Percentiles rank a stretch among this genome's conserved stretches.
These are phyloP conservation scores for Psidium friedrichsthalianum DNA, from an alignment of 345 rosid species.

Conservation along the genomic window DNA sequence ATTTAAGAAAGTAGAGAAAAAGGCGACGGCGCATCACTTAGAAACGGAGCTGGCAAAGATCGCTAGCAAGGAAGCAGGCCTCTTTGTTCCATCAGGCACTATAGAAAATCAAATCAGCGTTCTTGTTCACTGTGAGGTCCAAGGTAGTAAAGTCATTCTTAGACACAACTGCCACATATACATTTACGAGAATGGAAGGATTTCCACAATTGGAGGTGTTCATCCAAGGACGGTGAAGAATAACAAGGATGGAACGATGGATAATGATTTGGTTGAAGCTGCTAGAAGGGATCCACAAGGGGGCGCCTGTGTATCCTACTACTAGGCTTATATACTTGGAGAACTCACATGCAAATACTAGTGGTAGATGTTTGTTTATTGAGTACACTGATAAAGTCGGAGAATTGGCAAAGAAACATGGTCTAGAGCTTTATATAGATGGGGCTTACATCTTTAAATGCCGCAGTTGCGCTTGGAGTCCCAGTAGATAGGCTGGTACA, in stretches of 20 bases:
- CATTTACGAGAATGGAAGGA: neutral
- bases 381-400: conserved; percentile 70
- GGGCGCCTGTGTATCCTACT: conserved; percentile 68
- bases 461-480: conserved; percentile 75
- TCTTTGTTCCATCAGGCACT: conserved; percentile 90
- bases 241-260: conserved; percentile 86
- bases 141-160: conserved; percentile 95
- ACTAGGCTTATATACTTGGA: conserved; percentile 91
- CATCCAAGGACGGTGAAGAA: neutral
- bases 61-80: conserved; percentile 76
- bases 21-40: conserved; percentile 46
- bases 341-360: conserved; percentile 79
- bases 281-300: conserved; percentile 63
- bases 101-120: conserved; percentile 94
- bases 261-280: conserved; percentile 57
- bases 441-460: conserved; percentile 97
- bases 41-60: conserved; percentile 72
- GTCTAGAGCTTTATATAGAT: conserved; percentile 85
- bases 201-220: too few relatives aligned
- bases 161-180: conserved; percentile 80
- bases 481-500: conserved; percentile 70
- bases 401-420: conserved; percentile 68
- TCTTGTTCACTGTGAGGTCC: conserved; percentile 59
- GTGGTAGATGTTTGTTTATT: conserved; percentile 69
- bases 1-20: conserved; percentile 61